Percentiles rank a stretch among this genome's conserved stretches.
Evolutionary conservation across 1,139 yeast species (phyloP).

Genomic region (Geotrichum histeridarum): DNA sequence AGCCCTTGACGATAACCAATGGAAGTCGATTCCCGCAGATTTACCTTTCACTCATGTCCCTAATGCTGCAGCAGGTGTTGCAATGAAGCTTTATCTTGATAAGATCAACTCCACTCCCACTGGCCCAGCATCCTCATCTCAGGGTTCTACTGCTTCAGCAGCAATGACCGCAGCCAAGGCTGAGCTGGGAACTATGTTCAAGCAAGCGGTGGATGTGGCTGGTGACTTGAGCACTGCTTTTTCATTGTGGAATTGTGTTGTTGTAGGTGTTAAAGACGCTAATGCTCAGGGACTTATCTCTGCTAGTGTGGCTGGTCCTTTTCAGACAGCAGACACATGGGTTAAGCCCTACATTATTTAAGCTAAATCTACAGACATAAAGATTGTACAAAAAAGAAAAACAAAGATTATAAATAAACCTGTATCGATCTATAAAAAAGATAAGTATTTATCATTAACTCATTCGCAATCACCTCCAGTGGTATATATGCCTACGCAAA

Average conservation of each 20-base stretch:
- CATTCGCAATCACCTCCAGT: too few relatives aligned
- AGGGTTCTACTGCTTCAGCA: conserved; percentile 17
- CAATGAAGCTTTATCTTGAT: conserved; percentile 39
- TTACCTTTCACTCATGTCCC: conserved; percentile 59
- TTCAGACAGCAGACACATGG: conserved; percentile 46
- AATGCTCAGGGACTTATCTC: conserved; percentile 39
- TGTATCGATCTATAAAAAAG: not conserved
- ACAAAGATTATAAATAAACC: not conserved
- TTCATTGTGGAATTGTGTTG: conserved; percentile 39
- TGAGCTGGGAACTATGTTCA: conserved; percentile 28
- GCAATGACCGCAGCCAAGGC: conserved; percentile 23
- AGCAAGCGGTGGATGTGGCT: conserved; percentile 35
- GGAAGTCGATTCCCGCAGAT: conserved; percentile 53
- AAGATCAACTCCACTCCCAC: conserved; percentile 25
- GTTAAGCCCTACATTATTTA: conserved; percentile 26
- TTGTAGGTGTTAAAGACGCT: conserved; percentile 33
- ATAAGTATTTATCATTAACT: not conserved
- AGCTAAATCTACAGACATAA: not conserved
- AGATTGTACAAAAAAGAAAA: not conserved
- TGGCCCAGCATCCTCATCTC: conserved; percentile 20
- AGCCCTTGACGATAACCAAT: conserved; percentile 41
- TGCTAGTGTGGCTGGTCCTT: conserved; percentile 37
- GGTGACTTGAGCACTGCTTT: conserved; percentile 45
- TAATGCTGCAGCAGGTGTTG: conserved; percentile 40
- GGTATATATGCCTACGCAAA: too few relatives aligned